Percentiles rank a stretch among this genome's conserved stretches.
phyloP scores from a whole-genome alignment of 164 flowering plant species.

The grape (Vitis vinifera) region ASM3070453v1 NC_081805.1:3757001-3757500 shows the following conservation, averaged over 20 bases:
- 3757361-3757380: constrained; percentile 58
- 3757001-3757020: constrained; percentile 30
- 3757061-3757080: neutral
- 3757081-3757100: constrained; percentile 52
- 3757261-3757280: neutral
- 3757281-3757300: neutral
- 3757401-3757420: constrained; percentile 94
- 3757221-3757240: neutral
- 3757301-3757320: constrained; percentile 6
- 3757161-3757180: constrained; percentile 76
- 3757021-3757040: neutral
- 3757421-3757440: constrained; percentile 39
- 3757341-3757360: constrained; percentile 57
- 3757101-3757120: constrained; percentile 69
- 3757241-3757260: neutral
- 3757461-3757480: constrained; percentile 3
- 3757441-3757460: neutral
- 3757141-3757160: constrained; percentile 77
- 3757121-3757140: constrained; percentile 75
- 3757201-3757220: constrained; percentile 27
- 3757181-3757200: constrained; percentile 82
- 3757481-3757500: neutral
- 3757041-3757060: neutral
- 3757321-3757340: constrained; percentile 46
- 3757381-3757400: constrained; percentile 94